Evolutionary conservation across 2,329 filamentous ascomycete species (phyloP), one percentile per base, ranked within the genome.

Genomic region (Cercospora janseana): DNA sequence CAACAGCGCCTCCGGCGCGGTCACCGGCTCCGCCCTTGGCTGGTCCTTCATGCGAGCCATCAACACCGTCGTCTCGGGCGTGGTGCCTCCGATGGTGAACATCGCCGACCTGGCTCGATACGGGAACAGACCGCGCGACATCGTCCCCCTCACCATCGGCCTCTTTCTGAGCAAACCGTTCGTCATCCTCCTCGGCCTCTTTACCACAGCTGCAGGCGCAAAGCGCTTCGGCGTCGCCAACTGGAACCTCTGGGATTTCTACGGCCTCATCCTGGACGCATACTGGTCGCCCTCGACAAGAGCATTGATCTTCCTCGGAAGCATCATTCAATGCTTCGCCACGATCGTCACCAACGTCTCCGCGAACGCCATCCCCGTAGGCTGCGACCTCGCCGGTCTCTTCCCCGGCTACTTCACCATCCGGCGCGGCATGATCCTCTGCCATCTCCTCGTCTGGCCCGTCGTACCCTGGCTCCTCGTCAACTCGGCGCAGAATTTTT

Each of bases 161-260:
- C 67, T 73, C 16, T 66, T 73, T 27, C 49, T 70, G 32, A 66
- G 65, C 48, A 69, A 71, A 27, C 57, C 69, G 6, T 55, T 72
- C 8, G 67, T 73, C 29, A 72, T 74, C 54, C 66, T 72, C 32
- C 59, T 75, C 6, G 70, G 71, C 10, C 63, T 69, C 13, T 64
- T 64, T 4, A 70, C 70, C 0, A 74, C 71, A 8, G 67, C 69
- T 1, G 70, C 70, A 13, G 62, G 67, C 2, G 55, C 60, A 1
- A 64, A 60, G 3, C 45, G 55, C 9, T 66, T 66, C 27, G 71
- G 71, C 3, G 64, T 66, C 4, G 66, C 66, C 3, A 70, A 72
- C 55, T 75, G 72, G 72, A 74, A 75, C 45, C 60, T 71, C 1
- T 74, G 72, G 71, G 72, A 74, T 55, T 64, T 75, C n/a, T 69